Base-by-base conservation (phyloP, 1,284 basidiomycete genomes). In the Ceratobasidium sp. region DNA sequence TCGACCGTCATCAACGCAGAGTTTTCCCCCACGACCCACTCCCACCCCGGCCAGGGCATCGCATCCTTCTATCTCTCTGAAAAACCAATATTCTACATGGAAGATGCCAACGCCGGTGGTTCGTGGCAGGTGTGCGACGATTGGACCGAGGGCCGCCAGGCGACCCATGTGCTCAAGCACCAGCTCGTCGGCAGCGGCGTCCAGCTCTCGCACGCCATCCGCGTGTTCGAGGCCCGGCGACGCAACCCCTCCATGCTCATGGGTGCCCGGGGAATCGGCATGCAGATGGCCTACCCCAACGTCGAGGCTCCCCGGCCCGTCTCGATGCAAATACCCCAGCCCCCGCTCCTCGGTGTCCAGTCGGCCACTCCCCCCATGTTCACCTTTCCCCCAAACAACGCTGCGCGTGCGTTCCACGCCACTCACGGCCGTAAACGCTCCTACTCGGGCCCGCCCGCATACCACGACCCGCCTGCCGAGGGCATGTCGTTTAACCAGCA, bases 131-230 rank as follows among this genome's bases (percentile, higher is more conserved):
- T 87, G 52, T 93, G 91, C 81, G 85, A 87, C 7, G 93, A 94
- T 82, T 94, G 93, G 93, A 94, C 93, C 0, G 92, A 94, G 82
- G 90, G 88, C 59, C 88, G 88, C 77, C 93, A 94, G 82, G 93
- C 93, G 4, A 88, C 90, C 3, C 87, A 87, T 18, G 86, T 92
- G 20, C 84, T 93, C 77, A 88, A 88, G 57, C 93, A 94, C 82
- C 88, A 91, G 73, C 86, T 94, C 64, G 85, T 90, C 41, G 93
- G 93, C 33, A 89, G 91, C 27, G 88, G 90, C 5, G 87, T 88
- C 46, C 90, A 92, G 79, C 87, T 93, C 14, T 85, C 87, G 44
- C 88, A 90, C 79, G 84, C 92, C 66, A 84, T 92, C 30, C 87
- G 88, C 80, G 88, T 86, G 69, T 84, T 93, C 30, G 86, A 85